Evolutionary conservation across 2,329 filamentous ascomycete genomes (phyloP), one percentile per base, ranked within the genome.

Genomic region (Leptoxyphium fumago): DNA sequence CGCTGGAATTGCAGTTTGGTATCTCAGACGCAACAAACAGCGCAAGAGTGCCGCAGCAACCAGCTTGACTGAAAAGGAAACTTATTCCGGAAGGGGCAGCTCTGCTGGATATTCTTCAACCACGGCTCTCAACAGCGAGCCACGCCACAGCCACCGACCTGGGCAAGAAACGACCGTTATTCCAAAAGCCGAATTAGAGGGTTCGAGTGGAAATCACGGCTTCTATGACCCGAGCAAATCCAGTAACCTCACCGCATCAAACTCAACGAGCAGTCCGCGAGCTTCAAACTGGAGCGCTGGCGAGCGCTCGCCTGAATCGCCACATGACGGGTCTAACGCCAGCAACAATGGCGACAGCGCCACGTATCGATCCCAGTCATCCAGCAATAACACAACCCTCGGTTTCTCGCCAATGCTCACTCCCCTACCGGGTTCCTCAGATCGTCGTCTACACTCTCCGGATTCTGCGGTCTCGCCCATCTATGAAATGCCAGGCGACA

Each of bases 401-500:
- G 13, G 13, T 5, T 36, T 36, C 32, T 36, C 32, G 3, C 32
- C 32, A 36, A 13, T 36, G 15, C 32, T 36, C 32, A 36, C 32
- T 4, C 32, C 32, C 13, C 32, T 13, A 36, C 15, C 32, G 11
- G 32, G 13, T 9, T 13, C 32, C 32, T 13, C 32, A 3, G 32
- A 36, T 5, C 32, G 32, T 15, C 11, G 32, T 5, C 11, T 36
- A 9, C 15, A 36, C 32, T 36, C 15, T 36, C 32, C 32, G 11
- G 32, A 36, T 13, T 52, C 52, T 40, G 48, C 50, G 32, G 50
- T 54, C 32, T 45, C 49, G 11, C 47, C 50, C 10, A 43, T 72
- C 8, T 68, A 61, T 43, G 74, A 69, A 39, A 75, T 70, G 55
- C 69, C 71, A 0, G 74, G 75, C 2, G 73, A 74, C 9, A 70